phyloP scores from a whole-genome alignment of 2,329 filamentous ascomycete species.

The Hypoxylon sp. region DNA sequence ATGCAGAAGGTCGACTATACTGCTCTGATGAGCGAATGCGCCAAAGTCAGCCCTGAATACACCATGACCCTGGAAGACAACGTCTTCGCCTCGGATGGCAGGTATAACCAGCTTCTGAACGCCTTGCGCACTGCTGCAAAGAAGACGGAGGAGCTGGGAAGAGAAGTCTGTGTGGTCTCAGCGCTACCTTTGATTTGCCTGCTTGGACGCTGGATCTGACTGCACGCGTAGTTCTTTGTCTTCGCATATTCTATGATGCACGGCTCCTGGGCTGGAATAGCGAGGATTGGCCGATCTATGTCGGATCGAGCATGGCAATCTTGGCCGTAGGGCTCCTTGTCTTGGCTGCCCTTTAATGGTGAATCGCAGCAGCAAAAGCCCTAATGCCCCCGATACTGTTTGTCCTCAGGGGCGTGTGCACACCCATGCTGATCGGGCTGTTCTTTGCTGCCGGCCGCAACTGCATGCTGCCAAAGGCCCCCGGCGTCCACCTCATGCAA shows the following conservation, averaged over 20 bases:
- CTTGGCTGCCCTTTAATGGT: constrained; percentile 22
- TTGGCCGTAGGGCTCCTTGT: constrained; percentile 17
- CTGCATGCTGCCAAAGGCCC: constrained; percentile 34
- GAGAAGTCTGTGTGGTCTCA: constrained; percentile 29
- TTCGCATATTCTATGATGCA: constrained; percentile 39
- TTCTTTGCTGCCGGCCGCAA: constrained; percentile 38
- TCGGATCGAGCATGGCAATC: constrained; percentile 26
- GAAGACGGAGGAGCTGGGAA: constrained; percentile 34
- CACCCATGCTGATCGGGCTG: constrained; percentile 36
- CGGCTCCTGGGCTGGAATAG: constrained; percentile 41
- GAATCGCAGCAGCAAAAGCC: constrained; percentile 7
- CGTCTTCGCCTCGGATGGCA: constrained; percentile 38
- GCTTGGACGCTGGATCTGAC: constrained; percentile 5
- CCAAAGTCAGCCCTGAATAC: constrained; percentile 31
- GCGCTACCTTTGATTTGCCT: no score
- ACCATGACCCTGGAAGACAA: constrained; percentile 40
- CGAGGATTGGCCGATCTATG: constrained; percentile 37
- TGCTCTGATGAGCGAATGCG: constrained; percentile 33
- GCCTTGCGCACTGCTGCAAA: constrained; percentile 30
- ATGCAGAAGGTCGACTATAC: constrained; percentile 38
- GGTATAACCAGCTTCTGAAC: constrained; percentile 33
- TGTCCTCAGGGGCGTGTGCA: constrained; percentile 30
- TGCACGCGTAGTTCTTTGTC: constrained; percentile 32
- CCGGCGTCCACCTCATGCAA: constrained; percentile 38
- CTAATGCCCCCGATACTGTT: constrained; percentile 21